Base-by-base conservation (phyloP, 441 rosid genomes). In the Mallotus repandus region DNA sequence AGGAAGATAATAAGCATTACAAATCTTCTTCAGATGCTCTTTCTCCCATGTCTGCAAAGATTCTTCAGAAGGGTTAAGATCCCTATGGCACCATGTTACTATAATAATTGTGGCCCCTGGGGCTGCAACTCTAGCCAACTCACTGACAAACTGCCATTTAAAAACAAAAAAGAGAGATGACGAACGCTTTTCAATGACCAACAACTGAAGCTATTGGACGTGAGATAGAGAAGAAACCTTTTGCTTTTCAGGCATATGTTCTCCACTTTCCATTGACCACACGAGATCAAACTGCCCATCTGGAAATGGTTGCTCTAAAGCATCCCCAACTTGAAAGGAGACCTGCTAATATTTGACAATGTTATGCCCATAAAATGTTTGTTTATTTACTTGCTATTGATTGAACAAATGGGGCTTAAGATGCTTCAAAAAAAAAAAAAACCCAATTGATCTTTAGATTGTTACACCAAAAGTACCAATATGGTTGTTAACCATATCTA, bases 201-300 rank as follows among this genome's bases (percentile, higher is more conserved):
- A 25, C 7, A 21, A 43, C 58, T 50, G 18, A 70, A 79, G 1
- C 29, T 3, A 9, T 64, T 9, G 46, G 43, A 45, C 5, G 6
- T 4, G 2, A 13, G 29, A 29, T 41, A 50, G 14, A 62, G 74
- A 49, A 71, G 50, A 25, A 57, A 92, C 97, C 97, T 89, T 86
- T 54, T 73, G 55, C 81, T 94, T 94, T 65, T 94, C 90, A 41
- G 97, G 98, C 97, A 94, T 91, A 85, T 91, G 97, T 77, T 94
- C 98, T 76, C 97, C 97, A 50, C 98, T 94, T 85, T 90, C 98
- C 97, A 94, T 94, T 52, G 97, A 91, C 97, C 98, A 94, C 14
- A 91, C 96, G 7, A 90, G 85, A 84, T 94, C 92, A 76, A 94
- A 94, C 57, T 80, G 81, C 0, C 77, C 89, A 76, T 89, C 97